Percentiles rank a stretch among this genome's conserved stretches.
Evolutionary conservation across 1,284 basidiomycete species (phyloP).

Genomic region (Tilletia indica): DNA sequence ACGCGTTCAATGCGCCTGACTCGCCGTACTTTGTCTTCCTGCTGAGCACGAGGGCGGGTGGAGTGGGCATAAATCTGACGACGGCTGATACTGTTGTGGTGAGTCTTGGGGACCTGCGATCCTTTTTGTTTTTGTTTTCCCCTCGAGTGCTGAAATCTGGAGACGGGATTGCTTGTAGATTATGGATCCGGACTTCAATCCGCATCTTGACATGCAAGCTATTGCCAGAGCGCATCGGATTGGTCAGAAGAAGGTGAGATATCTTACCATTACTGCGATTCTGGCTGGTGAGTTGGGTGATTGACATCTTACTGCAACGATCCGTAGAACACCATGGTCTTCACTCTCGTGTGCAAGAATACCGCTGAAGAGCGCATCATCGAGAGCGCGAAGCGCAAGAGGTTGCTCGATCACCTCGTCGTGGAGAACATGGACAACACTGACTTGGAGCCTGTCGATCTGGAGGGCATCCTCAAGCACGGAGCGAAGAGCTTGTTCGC

Average conservation of each 20-base stretch:
- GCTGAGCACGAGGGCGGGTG: not conserved
- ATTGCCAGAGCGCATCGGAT: conserved; percentile 80
- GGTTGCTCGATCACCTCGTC: conserved; percentile 56
- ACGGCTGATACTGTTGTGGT: conserved; percentile 73
- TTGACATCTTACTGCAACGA: not conserved
- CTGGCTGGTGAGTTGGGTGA: not conserved
- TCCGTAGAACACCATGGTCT: conserved; percentile 53
- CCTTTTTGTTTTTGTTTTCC: no score
- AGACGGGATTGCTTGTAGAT: conserved; percentile 57
- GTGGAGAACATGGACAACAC: conserved; percentile 48
- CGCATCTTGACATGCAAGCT: conserved; percentile 77
- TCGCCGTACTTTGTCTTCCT: conserved; percentile 28
- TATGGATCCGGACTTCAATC: conserved; percentile 90
- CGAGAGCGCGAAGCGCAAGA: conserved; percentile 51
- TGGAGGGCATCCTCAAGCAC: conserved; percentile 54
- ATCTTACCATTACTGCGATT: not conserved
- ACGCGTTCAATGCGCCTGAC: conserved; percentile 26
- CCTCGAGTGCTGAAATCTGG: no score
- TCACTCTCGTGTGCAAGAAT: conserved; percentile 56
- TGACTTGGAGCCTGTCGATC: conserved; percentile 40
- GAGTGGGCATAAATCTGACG: conserved; percentile 19
- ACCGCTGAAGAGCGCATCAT: conserved; percentile 57
- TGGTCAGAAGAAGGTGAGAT: conserved; percentile 51
- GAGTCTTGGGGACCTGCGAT: not conserved
- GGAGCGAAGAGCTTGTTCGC: conserved; percentile 55